Conservation (phyloP, 495 filamentous ascomycete genomes). For the Penicillium fimorum region DNA sequence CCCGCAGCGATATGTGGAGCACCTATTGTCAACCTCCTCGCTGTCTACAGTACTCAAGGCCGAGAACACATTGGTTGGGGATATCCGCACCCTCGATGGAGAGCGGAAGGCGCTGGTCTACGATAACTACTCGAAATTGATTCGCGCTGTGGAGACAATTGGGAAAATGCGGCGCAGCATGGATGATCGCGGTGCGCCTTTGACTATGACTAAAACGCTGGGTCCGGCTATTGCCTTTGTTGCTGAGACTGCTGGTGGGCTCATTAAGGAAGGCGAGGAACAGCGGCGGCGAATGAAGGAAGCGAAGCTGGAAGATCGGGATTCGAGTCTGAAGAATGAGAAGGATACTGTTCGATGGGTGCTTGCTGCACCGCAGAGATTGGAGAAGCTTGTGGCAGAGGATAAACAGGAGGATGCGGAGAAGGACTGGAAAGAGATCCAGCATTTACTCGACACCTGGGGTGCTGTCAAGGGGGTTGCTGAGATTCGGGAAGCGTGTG, state of each 20-base stretch:
- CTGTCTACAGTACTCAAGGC: slow-evolving; percentile 62
- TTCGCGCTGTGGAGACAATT: slow-evolving; percentile 92
- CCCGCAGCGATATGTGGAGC: slow-evolving; percentile 44
- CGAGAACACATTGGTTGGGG: slow-evolving; percentile 56
- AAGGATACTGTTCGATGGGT: slow-evolving; percentile 72
- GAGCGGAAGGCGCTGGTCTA: slow-evolving; percentile 97
- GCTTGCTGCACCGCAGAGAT: slow-evolving; percentile 54
- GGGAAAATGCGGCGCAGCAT: slow-evolving; percentile 59
- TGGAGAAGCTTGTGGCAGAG: slow-evolving; percentile 48
- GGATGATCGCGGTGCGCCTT: slow-evolving; percentile 46
- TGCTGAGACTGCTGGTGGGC: slow-evolving; percentile 67
- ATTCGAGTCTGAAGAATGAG: slow-evolving; percentile 47
- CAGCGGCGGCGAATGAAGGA: slow-evolving; percentile 36
- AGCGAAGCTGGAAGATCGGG: slow-evolving; percentile 34
- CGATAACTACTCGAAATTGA: slow-evolving; percentile 96
- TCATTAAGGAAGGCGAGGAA: slow-evolving; percentile 57
- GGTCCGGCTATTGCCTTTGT: slow-evolving; percentile 77
- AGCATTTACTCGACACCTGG: slow-evolving; percentile 50
- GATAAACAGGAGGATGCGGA: slow-evolving; percentile 55
- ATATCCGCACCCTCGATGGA: slow-evolving; percentile 86
- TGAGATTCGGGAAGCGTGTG: slow-evolving; percentile 60
- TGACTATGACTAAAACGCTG: slow-evolving; percentile 60
- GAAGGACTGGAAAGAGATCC: slow-evolving; percentile 57
- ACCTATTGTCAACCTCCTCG: slow-evolving; percentile 53
- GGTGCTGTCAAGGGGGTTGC: slow-evolving; percentile 58